A percentile compares a stretch with the other conserved stretches of the same genome.
Evolutionary conservation across 2,329 filamentous ascomycete genomes (phyloP).

Genomic region (Leptoxyphium fumago): DNA sequence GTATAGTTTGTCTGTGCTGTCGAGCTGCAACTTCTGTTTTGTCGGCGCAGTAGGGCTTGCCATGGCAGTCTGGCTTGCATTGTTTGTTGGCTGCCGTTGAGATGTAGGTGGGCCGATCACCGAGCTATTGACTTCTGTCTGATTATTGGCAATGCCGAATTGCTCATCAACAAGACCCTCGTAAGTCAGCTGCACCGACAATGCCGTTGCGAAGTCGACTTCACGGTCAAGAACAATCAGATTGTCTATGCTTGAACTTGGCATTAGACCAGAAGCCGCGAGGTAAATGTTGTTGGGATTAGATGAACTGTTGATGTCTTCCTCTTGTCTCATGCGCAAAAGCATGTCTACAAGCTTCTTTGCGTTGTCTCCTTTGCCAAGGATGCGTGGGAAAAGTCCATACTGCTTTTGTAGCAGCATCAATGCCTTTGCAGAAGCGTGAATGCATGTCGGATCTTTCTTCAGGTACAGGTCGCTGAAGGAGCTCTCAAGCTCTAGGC

Average conservation of each 20-base stretch:
- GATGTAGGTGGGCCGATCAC: conserved; percentile 63
- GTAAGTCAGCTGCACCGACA: conserved; percentile 92
- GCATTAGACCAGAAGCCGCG: conserved; percentile 52
- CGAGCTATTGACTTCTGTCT: conserved; percentile 81
- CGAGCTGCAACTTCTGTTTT: conserved; percentile 78
- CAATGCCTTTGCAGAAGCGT: conserved; percentile 74
- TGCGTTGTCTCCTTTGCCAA: conserved; percentile 90
- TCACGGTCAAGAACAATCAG: conserved; percentile 91
- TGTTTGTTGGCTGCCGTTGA: conserved; percentile 22
- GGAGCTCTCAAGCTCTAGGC: conserved; percentile 74
- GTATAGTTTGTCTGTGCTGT: conserved; percentile 80
- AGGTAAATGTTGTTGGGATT: conserved; percentile 28
- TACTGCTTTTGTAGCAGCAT: conserved; percentile 89
- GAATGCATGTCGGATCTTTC: conserved; percentile 84
- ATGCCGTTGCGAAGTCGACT: conserved; percentile 78
- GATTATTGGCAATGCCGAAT: conserved; percentile 82
- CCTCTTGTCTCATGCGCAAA: conserved; percentile 83
- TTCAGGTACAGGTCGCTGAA: conserved; percentile 78
- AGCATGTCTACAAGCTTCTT: conserved; percentile 78
- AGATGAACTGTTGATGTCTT: conserved; percentile 40
- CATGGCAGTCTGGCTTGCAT: conserved; percentile 29
- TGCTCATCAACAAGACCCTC: conserved; percentile 91
- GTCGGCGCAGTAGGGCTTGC: conserved; percentile 35
- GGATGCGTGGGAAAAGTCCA: conserved; percentile 84
- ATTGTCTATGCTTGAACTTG: conserved; percentile 77